Base-by-base conservation (phyloP, 495 filamentous ascomycete species). In the Pseudomonodictys pantanalensis region DNA sequence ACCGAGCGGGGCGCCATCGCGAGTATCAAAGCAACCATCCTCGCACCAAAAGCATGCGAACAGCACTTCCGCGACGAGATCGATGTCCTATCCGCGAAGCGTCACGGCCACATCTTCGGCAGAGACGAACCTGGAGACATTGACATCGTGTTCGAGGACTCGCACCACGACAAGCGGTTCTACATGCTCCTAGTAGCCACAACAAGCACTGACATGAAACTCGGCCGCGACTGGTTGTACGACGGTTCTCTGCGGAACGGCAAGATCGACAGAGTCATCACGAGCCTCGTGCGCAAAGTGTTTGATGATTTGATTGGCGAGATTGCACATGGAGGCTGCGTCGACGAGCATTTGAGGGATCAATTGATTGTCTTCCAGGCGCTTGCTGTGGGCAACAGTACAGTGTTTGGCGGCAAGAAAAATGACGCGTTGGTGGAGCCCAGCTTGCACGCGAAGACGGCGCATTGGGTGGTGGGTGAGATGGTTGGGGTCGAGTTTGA, bases 351-450 rank as follows among this genome's bases (percentile, higher is more conserved):
- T 64, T 81, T 92, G 68, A 81, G 88, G 69, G 91, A 95, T 71
- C 91, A 95, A 65, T 65, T 95, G 47, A 82, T 92, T 1, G 78
- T 93, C 2, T 95, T 92, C 65, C 89, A 95, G 68, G 86, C 86
- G 25, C 73, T 96, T 41, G 86, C 82, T 10, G 71, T 80, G 33
- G 84, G 84, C 0, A 69, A 59, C 22, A 80, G 79, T 38, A 71
- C 65, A 15, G 69, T 79, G 0, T 45, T 57, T 48, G 68, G 60
- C 1, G 67, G 62, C 0, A 42, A 60, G 9, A 68, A 9, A 6
- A 68, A 18, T 9, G 49, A 32, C 12, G 60, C 33, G 29, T 20
- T 33, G 44, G 10, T 63, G 39, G 56, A 47, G 24, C 52, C 58
- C 49, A 66, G 64, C 56, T 35, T 80, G 55, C 90, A 93, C 69